Evolutionary conservation across 139 green algal species (phyloP).

Genomic region (Chlamydomonas applanata): DNA sequence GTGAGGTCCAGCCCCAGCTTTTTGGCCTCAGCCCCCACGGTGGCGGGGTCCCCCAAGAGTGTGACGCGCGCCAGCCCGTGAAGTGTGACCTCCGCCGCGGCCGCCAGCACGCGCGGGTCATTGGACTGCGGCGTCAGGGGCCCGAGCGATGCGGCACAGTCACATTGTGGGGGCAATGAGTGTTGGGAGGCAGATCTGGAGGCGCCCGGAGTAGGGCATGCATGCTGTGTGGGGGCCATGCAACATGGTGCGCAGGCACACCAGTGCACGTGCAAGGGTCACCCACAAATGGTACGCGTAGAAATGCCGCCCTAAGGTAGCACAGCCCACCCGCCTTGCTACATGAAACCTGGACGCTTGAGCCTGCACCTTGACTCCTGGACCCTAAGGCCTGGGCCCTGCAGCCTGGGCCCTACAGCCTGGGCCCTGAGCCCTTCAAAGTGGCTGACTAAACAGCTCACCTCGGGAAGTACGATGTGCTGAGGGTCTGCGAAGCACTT

Average conservation of each 20-base stretch:
- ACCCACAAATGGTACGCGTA: no score
- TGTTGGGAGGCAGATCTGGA: no score
- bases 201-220: no score
- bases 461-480: slow-evolving; percentile 87
- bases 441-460: not conserved
- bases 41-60: slow-evolving; percentile 67
- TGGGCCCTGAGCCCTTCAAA: not conserved
- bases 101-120: slow-evolving; percentile 62
- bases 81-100: slow-evolving; percentile 59
- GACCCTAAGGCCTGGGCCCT: no score
- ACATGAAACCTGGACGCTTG: not conserved
- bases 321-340: no score
- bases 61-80: slow-evolving; percentile 67
- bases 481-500: slow-evolving; percentile 58
- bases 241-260: no score
- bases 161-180: no score
- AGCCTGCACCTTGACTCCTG: not conserved
- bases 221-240: no score
- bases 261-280: no score
- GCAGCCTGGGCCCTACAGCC: not conserved
- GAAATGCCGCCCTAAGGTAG: no score
- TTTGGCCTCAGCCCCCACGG: slow-evolving; percentile 49
- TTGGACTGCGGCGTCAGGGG: slow-evolving; percentile 1
- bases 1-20: slow-evolving; percentile 69
- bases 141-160: not conserved